Base-by-base conservation (phyloP, 495 filamentous ascomycete species). In the Lophiotrema nucula region DNA sequence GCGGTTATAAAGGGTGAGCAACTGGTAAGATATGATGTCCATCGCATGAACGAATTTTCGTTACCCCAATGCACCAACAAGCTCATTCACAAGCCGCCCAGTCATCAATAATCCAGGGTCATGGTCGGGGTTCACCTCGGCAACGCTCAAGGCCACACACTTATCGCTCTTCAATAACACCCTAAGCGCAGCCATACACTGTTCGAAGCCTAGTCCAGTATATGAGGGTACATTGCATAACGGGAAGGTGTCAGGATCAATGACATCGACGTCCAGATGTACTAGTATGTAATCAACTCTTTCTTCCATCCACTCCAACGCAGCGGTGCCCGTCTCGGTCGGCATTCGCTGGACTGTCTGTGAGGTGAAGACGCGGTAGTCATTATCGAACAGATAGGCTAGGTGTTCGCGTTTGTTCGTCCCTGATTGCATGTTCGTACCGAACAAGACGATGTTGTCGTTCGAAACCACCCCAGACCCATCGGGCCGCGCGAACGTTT, bases 361-460 rank as follows among this genome's bases (percentile, higher is more conserved):
- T 12, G 53, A 62, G 13, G 59, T 62, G 18, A 62, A 31, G 25
- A 62, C 59, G 0, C 47, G 44, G 39, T 50, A 62, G 35, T 51
- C 45, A 24, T 62, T 50, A 47, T 57, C 59, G 27, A 62, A 56
- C 18, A 62, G 45, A 37, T 57, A 62, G 19, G 44, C 59, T 39
- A 62, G 21, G 33, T 56, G 59, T 2, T 50, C 47, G 21, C 59
- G 44, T 25, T 48, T 62, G 47, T 62, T 62, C 25, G 43, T 45
- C 38, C 28, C 41, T 11, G 52, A 56, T 16, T 48, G 16, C 6
- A 42, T 44, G 27, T 62, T 62, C 23, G 56, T 43, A 4, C 58
- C 58, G 31, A 62, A 62, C 12, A 62, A 35, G 18, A 62, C 59
- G 28, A 62, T 56, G 37, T 62, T 62, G 53, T 28, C 52, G 26